A percentile compares a stretch with the other conserved stretches of the same genome.
phyloP scores from a whole-genome alignment of 805 yeast species.

The Saccharomyces paradoxus region DNA sequence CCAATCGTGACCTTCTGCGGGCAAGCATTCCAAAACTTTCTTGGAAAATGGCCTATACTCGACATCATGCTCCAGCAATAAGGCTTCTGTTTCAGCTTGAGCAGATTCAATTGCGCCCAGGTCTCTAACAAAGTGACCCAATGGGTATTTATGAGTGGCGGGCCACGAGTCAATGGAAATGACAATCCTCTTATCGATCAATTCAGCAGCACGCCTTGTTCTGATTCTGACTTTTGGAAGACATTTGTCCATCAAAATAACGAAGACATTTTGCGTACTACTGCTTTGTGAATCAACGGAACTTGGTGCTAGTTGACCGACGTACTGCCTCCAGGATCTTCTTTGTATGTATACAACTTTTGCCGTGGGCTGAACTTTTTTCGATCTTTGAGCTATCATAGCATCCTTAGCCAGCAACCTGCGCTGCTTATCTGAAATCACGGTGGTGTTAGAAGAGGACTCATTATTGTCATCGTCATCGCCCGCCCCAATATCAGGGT shows the following conservation, averaged over 20 bases:
- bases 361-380: slow-evolving; percentile 81
- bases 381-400: slow-evolving; percentile 43
- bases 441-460: slow-evolving; percentile 38
- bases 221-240: slow-evolving; percentile 80
- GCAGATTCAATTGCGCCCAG: slow-evolving; percentile 87
- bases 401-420: slow-evolving; percentile 72
- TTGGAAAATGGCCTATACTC: slow-evolving; percentile 94
- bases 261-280: slow-evolving; percentile 71
- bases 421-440: slow-evolving; percentile 37
- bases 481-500: slow-evolving; percentile 45
- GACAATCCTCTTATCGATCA: slow-evolving; percentile 84
- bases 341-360: slow-evolving; percentile 78
- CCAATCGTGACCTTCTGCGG: slow-evolving; percentile 92
- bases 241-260: slow-evolving; percentile 79
- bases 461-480: slow-evolving; percentile 40
- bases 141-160: slow-evolving; percentile 70
- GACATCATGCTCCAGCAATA: slow-evolving; percentile 88
- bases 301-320: slow-evolving; percentile 81
- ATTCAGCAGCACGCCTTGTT: slow-evolving; percentile 76
- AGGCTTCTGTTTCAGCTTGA: slow-evolving; percentile 93
- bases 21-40: slow-evolving; percentile 84
- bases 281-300: slow-evolving; percentile 55
- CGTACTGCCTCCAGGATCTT: slow-evolving; percentile 93
- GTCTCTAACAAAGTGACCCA: slow-evolving; percentile 87
- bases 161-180: slow-evolving; percentile 94